Base-by-base conservation (phyloP, 2,329 filamentous ascomycete species). In the Orbilia blumenaviensis region DNA sequence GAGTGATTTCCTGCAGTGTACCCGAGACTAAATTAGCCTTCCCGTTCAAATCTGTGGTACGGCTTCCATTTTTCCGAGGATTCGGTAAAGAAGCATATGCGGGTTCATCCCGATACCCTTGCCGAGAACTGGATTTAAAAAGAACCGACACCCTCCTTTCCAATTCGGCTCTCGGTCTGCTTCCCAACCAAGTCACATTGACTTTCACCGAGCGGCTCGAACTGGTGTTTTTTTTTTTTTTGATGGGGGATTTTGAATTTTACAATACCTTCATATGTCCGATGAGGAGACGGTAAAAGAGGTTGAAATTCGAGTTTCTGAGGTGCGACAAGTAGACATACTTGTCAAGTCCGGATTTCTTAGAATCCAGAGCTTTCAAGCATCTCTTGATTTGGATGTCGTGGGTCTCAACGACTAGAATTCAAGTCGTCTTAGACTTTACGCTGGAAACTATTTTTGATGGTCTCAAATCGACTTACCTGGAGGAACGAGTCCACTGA, bases 201-300 rank as follows among this genome's bases (percentile, higher is more conserved):
- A 7, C 16, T 46, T 58, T 66, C 50, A 58, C 50, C 25, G 48
- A 42, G 36, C 66, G 56, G 60, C 23, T 56, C 23, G 52, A 61
- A 42, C 27, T 27, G 36, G 9, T 29, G 23, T 41, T 18, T 41
- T 41, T 66, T 50, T 29, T 16, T 41, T 18, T 41, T 41, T 66
- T 50, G 6, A 38, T 21, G 27, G n/a, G 69, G 52, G 32, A 23
- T 44, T 56, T 25, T 38, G 16, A 25, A 52, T 61, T 56, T 46
- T 52, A 44, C 78, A 38, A 48, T 79, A 86, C 86, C 84, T 87
- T 87, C 83, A 88, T 83, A 84, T 94, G 90, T 83, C 92, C 88
- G 78, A 93, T 91, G 78, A 94, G 86, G 78, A 94, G 87, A 79
- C 92, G 88, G 86, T 93, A 94, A 86, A 94, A 95, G 72, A 95